These are phyloP conservation scores for Boletus eberwhitei DNA, from an alignment of 768 basidiomycete genomes.

Conservation along the genomic window DNA sequence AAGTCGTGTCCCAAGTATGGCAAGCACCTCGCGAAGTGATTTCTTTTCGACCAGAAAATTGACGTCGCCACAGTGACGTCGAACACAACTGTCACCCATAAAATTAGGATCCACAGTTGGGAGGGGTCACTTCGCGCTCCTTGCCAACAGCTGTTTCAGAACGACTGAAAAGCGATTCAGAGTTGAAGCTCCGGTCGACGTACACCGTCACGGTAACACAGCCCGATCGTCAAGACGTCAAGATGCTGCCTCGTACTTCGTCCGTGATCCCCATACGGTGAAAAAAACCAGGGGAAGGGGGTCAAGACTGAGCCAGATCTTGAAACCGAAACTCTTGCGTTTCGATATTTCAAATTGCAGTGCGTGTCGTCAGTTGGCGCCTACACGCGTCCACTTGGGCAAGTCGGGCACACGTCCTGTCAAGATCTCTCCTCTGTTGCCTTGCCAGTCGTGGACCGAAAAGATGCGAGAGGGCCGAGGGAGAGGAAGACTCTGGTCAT, in stretches of 20 bases:
- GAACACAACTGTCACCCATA: no score
- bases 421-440: not conserved
- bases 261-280: not conserved
- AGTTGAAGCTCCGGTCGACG: slow-evolving; percentile 8
- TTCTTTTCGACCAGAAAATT: no score
- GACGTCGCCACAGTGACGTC: not conserved
- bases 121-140: not conserved
- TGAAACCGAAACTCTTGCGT: slow-evolving; percentile 14
- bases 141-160: not conserved
- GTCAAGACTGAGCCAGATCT: not conserved
- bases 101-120: not conserved
- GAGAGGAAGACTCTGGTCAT: not conserved
- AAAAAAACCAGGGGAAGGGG: not conserved
- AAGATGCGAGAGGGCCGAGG: no score
- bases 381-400: not conserved
- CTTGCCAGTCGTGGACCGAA: not conserved
- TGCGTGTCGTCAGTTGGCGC: not conserved
- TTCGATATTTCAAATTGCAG: slow-evolving; percentile 19
- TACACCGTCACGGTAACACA: not conserved
- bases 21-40: no score
- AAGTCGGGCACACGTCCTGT: not conserved
- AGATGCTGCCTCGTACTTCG: no score
- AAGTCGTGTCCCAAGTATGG: no score
- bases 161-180: not conserved
- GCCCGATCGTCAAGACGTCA: not conserved